A percentile compares a stretch with the other conserved stretches of the same genome.
These are phyloP conservation scores for Eremomyces bilateralis DNA, from an alignment of 495 filamentous ascomycete species.

Conservation along the genomic window DNA sequence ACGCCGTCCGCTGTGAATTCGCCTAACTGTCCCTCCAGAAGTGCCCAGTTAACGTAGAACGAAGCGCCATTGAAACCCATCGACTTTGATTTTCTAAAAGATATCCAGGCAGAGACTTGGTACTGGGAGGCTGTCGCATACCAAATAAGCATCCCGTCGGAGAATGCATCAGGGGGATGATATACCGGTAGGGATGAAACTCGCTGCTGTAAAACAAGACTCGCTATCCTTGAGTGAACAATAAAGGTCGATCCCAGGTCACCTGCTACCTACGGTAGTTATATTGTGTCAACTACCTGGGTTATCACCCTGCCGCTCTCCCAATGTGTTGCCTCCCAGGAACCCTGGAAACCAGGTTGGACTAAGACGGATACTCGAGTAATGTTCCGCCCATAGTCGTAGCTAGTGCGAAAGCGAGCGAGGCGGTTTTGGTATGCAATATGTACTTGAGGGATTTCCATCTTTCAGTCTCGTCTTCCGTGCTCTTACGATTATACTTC, in stretches of 20 bases:
- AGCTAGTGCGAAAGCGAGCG: too few species aligned
- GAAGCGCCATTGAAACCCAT: slow-evolving; percentile 56
- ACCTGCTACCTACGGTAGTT: too few species aligned
- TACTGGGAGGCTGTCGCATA: slow-evolving; percentile 37
- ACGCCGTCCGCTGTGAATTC: slow-evolving; percentile 46
- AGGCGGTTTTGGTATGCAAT: too few species aligned
- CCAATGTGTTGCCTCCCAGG: too few species aligned
- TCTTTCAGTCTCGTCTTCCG: too few species aligned
- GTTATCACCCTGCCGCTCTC: too few species aligned
- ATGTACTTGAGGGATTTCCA: too few species aligned
- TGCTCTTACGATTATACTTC: too few species aligned
- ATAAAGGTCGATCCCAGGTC: slow-evolving; percentile 55
- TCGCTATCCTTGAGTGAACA: slow-evolving; percentile 49
- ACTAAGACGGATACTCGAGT: too few species aligned
- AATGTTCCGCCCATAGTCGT: too few species aligned
- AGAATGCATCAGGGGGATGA: neutral
- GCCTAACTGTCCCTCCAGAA: slow-evolving; percentile 53
- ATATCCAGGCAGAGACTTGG: slow-evolving; percentile 49
- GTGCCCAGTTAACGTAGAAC: slow-evolving; percentile 60
- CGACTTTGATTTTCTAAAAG: slow-evolving; percentile 60
- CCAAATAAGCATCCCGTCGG: neutral
- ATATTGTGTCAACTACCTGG: too few species aligned
- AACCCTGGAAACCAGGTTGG: too few species aligned
- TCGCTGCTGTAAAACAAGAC: slow-evolving; percentile 55
- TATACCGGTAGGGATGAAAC: slow-evolving; percentile 41